Conservation (phyloP, 768 basidiomycete species). For the Floccularia luteovirens region DNA sequence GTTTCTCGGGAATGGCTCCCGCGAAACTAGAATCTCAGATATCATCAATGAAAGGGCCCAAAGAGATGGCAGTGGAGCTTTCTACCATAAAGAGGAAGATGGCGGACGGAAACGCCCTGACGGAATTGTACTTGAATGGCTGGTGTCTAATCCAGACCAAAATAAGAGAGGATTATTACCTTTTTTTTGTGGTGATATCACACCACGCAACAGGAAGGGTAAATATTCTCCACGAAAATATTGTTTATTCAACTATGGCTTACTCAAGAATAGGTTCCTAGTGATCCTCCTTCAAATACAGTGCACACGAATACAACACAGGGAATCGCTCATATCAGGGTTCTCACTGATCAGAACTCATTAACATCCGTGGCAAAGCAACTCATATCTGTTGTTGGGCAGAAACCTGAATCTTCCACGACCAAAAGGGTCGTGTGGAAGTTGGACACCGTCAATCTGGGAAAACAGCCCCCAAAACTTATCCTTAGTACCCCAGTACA, state of each 20-base stretch:
- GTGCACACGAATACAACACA: conserved; percentile 41
- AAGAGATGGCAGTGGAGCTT: conserved; percentile 24
- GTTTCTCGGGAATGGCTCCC: conserved; percentile 45
- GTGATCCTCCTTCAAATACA: conserved; percentile 34
- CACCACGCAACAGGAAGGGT: conserved; percentile 52
- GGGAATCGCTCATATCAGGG: conserved; percentile 41
- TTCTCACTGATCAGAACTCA: conserved; percentile 24
- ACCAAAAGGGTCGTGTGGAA: conserved; percentile 28
- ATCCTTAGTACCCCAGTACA: conserved; percentile 26
- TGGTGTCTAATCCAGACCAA: conserved; percentile 34
- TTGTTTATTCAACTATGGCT: not conserved
- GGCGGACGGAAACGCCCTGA: conserved; percentile 55
- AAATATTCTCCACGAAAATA: conserved; percentile 10
- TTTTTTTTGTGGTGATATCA: conserved; percentile 73
- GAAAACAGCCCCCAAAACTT: conserved; percentile 14
- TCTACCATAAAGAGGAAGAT: conserved; percentile 34
- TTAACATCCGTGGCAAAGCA: conserved; percentile 25
- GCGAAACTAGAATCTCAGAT: conserved; percentile 31
- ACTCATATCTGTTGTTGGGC: conserved; percentile 42
- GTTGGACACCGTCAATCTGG: conserved; percentile 25
- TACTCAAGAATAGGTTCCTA: conserved; percentile 34
- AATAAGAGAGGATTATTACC: conserved; percentile 33
- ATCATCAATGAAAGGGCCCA: conserved; percentile 47
- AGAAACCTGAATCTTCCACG: conserved; percentile 19
- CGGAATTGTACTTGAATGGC: conserved; percentile 50